Conservation (phyloP, 768 basidiomycete genomes). For the Calocybe indica region DNA sequence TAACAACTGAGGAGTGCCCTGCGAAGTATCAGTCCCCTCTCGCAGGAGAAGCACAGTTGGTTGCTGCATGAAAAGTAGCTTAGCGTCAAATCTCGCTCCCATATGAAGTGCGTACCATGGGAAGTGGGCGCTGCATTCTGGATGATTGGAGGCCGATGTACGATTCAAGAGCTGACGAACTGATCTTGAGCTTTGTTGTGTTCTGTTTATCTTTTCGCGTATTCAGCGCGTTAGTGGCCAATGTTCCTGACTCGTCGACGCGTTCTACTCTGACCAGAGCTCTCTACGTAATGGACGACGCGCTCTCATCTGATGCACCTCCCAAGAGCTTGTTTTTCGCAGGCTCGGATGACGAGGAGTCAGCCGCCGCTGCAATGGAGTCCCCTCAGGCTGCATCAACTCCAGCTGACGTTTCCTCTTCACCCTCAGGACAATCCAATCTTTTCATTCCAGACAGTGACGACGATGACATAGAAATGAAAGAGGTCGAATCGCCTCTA, state of each 20-base stretch:
- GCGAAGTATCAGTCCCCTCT: conserved; percentile 95
- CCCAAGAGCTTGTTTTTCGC: conserved; percentile 51
- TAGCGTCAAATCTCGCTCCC: not conserved
- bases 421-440: conserved; percentile 14
- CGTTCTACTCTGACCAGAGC: conserved; percentile 7
- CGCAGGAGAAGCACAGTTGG: conserved; percentile 94
- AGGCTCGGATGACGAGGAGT: conserved; percentile 48
- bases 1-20: conserved; percentile 86
- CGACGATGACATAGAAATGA: conserved; percentile 18
- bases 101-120: conserved; percentile 47
- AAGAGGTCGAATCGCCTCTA: conserved; percentile 2
- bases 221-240: conserved; percentile 27
- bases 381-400: conserved; percentile 6
- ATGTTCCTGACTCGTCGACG: conserved; percentile 15
- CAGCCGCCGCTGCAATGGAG: conserved; percentile 14
- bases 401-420: conserved; percentile 9
- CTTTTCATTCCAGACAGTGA: conserved; percentile 32
- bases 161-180: conserved; percentile 11
- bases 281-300: conserved; percentile 18
- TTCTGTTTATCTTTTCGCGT: conserved; percentile 27
- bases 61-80: conserved; percentile 54
- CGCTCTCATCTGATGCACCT: conserved; percentile 19
- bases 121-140: conserved; percentile 82
- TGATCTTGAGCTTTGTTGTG: conserved; percentile 28
- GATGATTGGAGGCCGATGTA: conserved; percentile 15